phyloP scores from a whole-genome alignment of 2,329 filamentous ascomycete species.

The Plectosphaerella plurivora region DNA sequence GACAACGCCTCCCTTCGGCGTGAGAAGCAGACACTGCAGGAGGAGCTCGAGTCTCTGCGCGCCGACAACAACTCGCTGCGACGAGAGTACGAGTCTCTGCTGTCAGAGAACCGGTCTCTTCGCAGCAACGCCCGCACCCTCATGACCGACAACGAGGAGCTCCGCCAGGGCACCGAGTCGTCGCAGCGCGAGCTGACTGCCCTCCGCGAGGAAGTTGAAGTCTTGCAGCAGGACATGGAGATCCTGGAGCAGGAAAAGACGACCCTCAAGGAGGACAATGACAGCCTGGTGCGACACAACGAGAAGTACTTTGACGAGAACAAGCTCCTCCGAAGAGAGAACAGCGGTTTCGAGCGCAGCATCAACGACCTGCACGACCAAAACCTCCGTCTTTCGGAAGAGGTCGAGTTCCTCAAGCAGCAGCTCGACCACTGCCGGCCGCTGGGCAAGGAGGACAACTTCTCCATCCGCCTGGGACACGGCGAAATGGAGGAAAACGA shows the following conservation, averaged over 20 bases:
- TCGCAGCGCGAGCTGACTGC: constrained; percentile 36
- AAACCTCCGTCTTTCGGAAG: constrained; percentile 41
- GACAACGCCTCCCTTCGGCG: constrained; percentile 34
- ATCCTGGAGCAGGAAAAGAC: constrained; percentile 37
- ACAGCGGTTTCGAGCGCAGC: constrained; percentile 41
- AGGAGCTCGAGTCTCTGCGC: constrained; percentile 36
- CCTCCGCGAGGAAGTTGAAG: constrained; percentile 34
- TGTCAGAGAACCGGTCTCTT: constrained; percentile 40
- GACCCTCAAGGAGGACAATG: constrained; percentile 44
- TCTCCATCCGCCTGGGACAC: constrained; percentile 22
- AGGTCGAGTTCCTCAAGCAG: constrained; percentile 39
- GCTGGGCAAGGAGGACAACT: constrained; percentile 27
- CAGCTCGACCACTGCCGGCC: constrained; percentile 38
- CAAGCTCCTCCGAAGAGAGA: constrained; percentile 43
- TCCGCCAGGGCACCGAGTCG: constrained; percentile 35
- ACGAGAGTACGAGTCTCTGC: constrained; percentile 36
- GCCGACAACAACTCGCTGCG: constrained; percentile 35
- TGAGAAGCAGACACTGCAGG: constrained; percentile 28
- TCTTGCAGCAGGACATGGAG: constrained; percentile 31
- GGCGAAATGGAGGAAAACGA: constrained; percentile 13
- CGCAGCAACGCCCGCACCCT: constrained; percentile 34
- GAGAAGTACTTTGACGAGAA: constrained; percentile 52
- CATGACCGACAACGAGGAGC: constrained; percentile 37
- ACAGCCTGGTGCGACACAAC: constrained; percentile 49
- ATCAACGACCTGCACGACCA: constrained; percentile 41